A percentile compares a stretch with the other conserved stretches of the same genome.
phyloP scores from a whole-genome alignment of 805 yeast genomes.

The Nadsonia fulvescens region DNA sequence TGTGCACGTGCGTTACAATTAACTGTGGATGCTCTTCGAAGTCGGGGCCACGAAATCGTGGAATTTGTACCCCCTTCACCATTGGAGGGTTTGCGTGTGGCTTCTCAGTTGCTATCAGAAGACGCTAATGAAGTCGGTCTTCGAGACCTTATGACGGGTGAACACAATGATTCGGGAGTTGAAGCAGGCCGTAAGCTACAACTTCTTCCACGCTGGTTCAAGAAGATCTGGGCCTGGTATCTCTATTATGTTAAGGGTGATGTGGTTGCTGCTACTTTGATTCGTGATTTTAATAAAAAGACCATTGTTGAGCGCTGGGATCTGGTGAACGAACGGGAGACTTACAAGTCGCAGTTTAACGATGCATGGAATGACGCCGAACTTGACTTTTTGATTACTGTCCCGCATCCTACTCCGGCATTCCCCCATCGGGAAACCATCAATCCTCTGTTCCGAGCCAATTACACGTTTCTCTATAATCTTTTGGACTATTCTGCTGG shows the following conservation, averaged over 20 bases:
- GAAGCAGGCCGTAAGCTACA: constrained; percentile 16
- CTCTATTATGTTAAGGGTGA: constrained; percentile 19
- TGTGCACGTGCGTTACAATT: constrained; percentile 23
- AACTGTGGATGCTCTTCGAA: constrained; percentile 22
- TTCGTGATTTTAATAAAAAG: constrained; percentile 20
- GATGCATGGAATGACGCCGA: constrained; percentile 20
- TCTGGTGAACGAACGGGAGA: constrained; percentile 19
- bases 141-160: constrained; percentile 15
- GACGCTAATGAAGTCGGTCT: constrained; percentile 19
- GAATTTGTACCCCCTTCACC: constrained; percentile 32
- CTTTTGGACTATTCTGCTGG: constrained; percentile 39
- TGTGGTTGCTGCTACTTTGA: constrained; percentile 21
- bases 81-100: constrained; percentile 41
- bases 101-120: constrained; percentile 21
- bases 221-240: constrained; percentile 20
- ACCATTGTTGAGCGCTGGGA: constrained; percentile 21
- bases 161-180: constrained; percentile 21
- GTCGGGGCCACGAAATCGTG: constrained; percentile 29
- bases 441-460: constrained; percentile 20
- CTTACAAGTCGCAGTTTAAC: constrained; percentile 18
- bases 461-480: constrained; percentile 40
- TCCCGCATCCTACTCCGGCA: constrained; percentile 27
- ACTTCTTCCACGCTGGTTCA: constrained; percentile 19
- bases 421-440: too few species aligned
- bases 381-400: constrained; percentile 22